These are phyloP conservation scores for Pinus taeda DNA, from an alignment of 75 land plant genomes.

Conservation along the genomic window DNA sequence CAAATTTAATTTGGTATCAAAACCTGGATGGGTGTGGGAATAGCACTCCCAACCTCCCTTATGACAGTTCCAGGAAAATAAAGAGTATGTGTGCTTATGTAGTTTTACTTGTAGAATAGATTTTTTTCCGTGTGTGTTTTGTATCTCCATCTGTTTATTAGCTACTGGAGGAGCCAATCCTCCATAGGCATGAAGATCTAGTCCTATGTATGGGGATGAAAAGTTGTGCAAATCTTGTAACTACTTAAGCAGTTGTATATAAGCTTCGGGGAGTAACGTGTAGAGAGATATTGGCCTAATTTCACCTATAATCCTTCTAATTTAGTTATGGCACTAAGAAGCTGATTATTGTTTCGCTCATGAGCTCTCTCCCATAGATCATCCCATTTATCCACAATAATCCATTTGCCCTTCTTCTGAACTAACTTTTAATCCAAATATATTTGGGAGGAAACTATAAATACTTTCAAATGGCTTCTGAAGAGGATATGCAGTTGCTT, in stretches of 20 bases:
- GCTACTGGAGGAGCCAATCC: too few species aligned
- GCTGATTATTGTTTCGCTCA: conserved; percentile 83
- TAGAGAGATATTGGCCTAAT: conserved; percentile 92
- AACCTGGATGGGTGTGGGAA: too few species aligned
- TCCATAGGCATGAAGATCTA: too few species aligned
- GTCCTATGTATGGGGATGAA: too few species aligned
- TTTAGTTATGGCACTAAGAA: conserved; percentile 65
- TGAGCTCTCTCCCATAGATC: conserved; percentile 82
- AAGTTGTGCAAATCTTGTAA: conserved; percentile 94
- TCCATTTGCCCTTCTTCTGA: conserved; percentile 74
- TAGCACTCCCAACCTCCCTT: too few species aligned
- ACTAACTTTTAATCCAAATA: conserved; percentile 87
- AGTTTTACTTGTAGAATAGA: too few species aligned
- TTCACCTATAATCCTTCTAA: conserved; percentile 97
- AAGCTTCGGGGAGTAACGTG: conserved; percentile 87
- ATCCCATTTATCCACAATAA: conserved; percentile 23
- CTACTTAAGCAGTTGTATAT: conserved; percentile 67
- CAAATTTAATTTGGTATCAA: too few species aligned
- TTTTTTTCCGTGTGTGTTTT: too few species aligned
- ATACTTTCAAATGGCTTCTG: conserved; percentile 70
- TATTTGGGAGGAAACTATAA: conserved; percentile 60
- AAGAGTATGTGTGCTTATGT: too few species aligned
- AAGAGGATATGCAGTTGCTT: too few species aligned
- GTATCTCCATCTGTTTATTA: too few species aligned
- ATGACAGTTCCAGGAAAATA: too few species aligned